phyloP scores from a whole-genome alignment of 441 rosid species.

The Flueggea neowawraea region DNA sequence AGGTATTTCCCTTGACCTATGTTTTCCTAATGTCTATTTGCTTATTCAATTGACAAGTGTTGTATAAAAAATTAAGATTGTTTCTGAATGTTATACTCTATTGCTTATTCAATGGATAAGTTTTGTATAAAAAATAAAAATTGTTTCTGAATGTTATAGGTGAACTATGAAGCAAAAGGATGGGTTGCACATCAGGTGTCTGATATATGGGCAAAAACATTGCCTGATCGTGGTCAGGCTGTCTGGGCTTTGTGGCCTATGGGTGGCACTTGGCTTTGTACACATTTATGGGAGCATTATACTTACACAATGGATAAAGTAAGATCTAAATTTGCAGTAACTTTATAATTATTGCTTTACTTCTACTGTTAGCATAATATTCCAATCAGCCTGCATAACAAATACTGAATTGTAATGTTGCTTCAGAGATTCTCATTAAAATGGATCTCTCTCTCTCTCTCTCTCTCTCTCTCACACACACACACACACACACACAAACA shows the following conservation, averaged over 20 bases:
- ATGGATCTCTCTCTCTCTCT: too few species aligned
- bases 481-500: too few species aligned
- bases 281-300: slow-evolving; percentile 76
- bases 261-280: slow-evolving; percentile 87
- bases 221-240: slow-evolving; percentile 53
- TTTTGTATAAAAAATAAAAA: neutral
- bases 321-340: slow-evolving; percentile 7
- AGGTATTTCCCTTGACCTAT: neutral
- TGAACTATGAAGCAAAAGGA: slow-evolving; percentile 57
- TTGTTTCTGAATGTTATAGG: slow-evolving; percentile 31
- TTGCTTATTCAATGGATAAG: too few species aligned
- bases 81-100: slow-evolving; percentile 19
- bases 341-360: neutral
- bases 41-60: too few species aligned
- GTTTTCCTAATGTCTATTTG: too few species aligned
- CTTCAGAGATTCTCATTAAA: too few species aligned
- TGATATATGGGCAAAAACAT: slow-evolving; percentile 76
- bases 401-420: too few species aligned
- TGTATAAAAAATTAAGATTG: neutral
- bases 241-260: slow-evolving; percentile 73
- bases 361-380: neutral
- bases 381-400: too few species aligned
- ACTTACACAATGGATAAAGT: slow-evolving; percentile 55
- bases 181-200: slow-evolving; percentile 68
- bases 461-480: too few species aligned